phyloP scores from a whole-genome alignment of 75 land plant genomes.

The Isoetes taiwanensis region DNA sequence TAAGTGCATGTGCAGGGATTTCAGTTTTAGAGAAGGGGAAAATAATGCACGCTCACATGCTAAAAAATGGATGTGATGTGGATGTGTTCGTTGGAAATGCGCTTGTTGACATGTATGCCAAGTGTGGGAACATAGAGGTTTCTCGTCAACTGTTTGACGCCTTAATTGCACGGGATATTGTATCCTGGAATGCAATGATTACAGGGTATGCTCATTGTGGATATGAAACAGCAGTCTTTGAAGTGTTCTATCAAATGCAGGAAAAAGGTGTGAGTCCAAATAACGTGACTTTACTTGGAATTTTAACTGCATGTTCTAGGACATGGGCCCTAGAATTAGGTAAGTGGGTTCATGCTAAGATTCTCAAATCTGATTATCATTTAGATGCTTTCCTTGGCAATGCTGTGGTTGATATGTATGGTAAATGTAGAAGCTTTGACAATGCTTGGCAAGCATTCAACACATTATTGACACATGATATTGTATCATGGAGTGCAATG shows the following conservation, averaged over 20 bases:
- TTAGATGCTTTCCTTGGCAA: constrained; percentile 7
- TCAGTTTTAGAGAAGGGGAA: too few species aligned
- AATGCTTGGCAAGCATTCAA: constrained; percentile 21
- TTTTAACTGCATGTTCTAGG: background rate
- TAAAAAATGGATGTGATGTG: constrained; percentile 12
- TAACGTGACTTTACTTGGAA: background rate
- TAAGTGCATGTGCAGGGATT: constrained; percentile 49
- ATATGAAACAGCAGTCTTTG: background rate
- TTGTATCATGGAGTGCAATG: constrained; percentile 45
- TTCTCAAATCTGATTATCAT: constrained; percentile 12
- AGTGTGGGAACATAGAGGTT: constrained; percentile 9
- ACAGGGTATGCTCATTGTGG: constrained; percentile 14
- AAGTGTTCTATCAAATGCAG: background rate
- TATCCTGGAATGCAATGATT: constrained; percentile 30
- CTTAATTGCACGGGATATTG: constrained; percentile 9
- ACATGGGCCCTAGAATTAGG: background rate
- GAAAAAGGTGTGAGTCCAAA: background rate
- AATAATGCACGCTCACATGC: constrained; percentile 17
- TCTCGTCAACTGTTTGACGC: constrained; percentile 13
- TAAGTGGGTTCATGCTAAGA: constrained; percentile 18
- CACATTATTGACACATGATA: constrained; percentile 20
- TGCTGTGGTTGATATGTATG: constrained; percentile 36
- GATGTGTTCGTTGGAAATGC: constrained; percentile 12
- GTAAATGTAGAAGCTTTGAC: constrained; percentile 28
- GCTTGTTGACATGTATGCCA: constrained; percentile 29